Conservation (phyloP, 2,329 filamentous ascomycete genomes). For the Lasiodiplodia gonubiensis region DNA sequence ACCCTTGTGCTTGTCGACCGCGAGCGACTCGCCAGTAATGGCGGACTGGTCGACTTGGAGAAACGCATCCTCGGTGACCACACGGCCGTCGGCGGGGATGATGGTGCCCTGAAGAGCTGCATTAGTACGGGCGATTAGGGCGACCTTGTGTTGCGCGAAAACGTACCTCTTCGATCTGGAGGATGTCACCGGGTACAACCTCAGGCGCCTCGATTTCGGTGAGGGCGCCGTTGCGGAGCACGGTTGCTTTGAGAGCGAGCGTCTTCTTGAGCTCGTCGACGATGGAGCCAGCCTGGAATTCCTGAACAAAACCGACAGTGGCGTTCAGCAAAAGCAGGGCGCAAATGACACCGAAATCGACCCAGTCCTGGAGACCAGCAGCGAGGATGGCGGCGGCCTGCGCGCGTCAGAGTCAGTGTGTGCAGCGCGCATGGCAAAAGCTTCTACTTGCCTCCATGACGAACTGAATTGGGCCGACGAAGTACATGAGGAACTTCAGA, state of each 20-base stretch:
- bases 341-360: conserved; percentile 92
- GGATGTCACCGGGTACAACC: conserved; percentile 87
- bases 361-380: conserved; percentile 85
- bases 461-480: conserved; percentile 88
- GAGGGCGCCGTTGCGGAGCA: conserved; percentile 79
- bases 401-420: conserved; percentile 15
- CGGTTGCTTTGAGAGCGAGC: conserved; percentile 83
- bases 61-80: conserved; percentile 83
- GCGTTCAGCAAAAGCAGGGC: conserved; percentile 84
- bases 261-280: conserved; percentile 92
- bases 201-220: conserved; percentile 82
- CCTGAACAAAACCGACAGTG: conserved; percentile 83
- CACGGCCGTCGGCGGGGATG: conserved; percentile 84
- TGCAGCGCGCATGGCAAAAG: not conserved
- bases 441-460: conserved; percentile 75
- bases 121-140: not conserved
- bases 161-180: conserved; percentile 77
- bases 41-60: conserved; percentile 91
- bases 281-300: conserved; percentile 87
- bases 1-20: conserved; percentile 83
- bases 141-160: no score
- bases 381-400: conserved; percentile 78
- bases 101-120: conserved; percentile 67
- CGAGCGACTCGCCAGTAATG: conserved; percentile 89
- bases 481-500: conserved; percentile 82